Evolutionary conservation across 139 green algal genomes (phyloP), one percentile per base, ranked within the genome.

Genomic region (Zygnema cylindricum): DNA sequence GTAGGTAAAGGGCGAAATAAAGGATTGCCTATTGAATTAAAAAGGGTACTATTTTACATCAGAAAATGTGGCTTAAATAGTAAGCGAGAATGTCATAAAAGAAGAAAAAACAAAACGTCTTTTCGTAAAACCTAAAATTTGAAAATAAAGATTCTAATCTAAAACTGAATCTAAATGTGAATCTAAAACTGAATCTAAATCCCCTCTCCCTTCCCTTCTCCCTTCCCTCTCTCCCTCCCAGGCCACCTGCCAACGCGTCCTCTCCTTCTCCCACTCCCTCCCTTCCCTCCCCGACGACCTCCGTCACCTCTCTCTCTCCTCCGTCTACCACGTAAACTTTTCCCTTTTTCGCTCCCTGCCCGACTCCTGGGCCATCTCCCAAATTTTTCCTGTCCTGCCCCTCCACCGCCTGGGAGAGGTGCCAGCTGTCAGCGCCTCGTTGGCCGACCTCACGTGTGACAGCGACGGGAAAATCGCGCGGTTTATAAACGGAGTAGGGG

Each of bases 351-450:
- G 92, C 54, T 95, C 92, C 16, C 92, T 91, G 25, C 77, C 90
- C 21, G 94, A 96, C 89, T 86, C 81, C 76, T 96, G 94, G 94
- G 94, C 94, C 42, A 96, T 96, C 79, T 16, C 89, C 35, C 94
- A 96, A 93, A 33, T 96, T 23, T 96, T 96, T 85, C 94, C 94
- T 39, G 86, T 96, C 54, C 41, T 96, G 84, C 94, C 94, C 55
- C 85, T 96, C 36, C 84, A 93, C 38, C 86, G 92, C 0, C 89
- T 96, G 43, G n/a, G 77, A 23, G 92, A 96, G 84, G 69, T 93
- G 81, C 94, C 94, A 7, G 55, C 42, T 33, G 38, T 88, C n/a
- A 25, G 55, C 43, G 94, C 94, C 69, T 92, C 86, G 0, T 89
- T 96, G 75, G 93, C 88, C 0, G 94, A 96, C 85, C 49, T 96